phyloP scores from a whole-genome alignment of 2,329 filamentous ascomycete genomes.

The Ophiosphaerella korrae region DNA sequence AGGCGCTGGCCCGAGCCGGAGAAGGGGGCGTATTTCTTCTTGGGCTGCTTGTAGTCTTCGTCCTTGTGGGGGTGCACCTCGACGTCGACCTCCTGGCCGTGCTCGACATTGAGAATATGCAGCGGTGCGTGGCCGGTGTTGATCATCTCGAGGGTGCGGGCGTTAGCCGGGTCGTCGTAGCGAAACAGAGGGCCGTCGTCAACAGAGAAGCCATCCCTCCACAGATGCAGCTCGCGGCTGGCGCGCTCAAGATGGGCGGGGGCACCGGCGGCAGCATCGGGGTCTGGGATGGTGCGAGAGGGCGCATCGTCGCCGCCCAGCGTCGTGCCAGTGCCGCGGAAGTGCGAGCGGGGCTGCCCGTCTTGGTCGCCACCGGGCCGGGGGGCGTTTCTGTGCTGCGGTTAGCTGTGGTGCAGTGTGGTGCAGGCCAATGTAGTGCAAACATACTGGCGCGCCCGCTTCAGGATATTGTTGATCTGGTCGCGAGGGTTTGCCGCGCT shows the following conservation, averaged over 20 bases:
- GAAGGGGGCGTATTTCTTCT: slow-evolving; percentile 78
- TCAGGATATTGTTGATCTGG: slow-evolving; percentile 57
- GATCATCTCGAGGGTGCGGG: slow-evolving; percentile 74
- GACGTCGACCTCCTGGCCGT: slow-evolving; percentile 77
- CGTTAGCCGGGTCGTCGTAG: slow-evolving; percentile 79
- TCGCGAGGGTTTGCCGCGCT: slow-evolving; percentile 57
- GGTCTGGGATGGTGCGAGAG: slow-evolving; percentile 70
- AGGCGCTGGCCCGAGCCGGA: slow-evolving; percentile 72
- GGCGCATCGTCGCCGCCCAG: slow-evolving; percentile 78
- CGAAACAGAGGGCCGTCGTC: slow-evolving; percentile 79
- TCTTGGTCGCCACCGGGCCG: slow-evolving; percentile 60
- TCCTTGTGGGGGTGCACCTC: slow-evolving; percentile 75
- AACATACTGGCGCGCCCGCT: slow-evolving; percentile 52
- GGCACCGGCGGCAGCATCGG: slow-evolving; percentile 48
- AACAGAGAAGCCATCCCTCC: slow-evolving; percentile 84
- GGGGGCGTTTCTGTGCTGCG: slow-evolving; percentile 60
- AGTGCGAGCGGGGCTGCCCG: slow-evolving; percentile 58
- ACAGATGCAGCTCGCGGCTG: slow-evolving; percentile 75
- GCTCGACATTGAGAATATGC: slow-evolving; percentile 76
- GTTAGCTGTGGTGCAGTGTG: slow-evolving; percentile 23
- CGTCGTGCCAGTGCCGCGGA: slow-evolving; percentile 74
- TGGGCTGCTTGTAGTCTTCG: slow-evolving; percentile 73
- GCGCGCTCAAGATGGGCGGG: slow-evolving; percentile 57
- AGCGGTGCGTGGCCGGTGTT: slow-evolving; percentile 76
- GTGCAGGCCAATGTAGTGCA: background rate